Evolutionary conservation across 352 stramenopile species (phyloP), one percentile per base, ranked within the genome.

Genomic region (Phytophthora fragariaefolia): DNA sequence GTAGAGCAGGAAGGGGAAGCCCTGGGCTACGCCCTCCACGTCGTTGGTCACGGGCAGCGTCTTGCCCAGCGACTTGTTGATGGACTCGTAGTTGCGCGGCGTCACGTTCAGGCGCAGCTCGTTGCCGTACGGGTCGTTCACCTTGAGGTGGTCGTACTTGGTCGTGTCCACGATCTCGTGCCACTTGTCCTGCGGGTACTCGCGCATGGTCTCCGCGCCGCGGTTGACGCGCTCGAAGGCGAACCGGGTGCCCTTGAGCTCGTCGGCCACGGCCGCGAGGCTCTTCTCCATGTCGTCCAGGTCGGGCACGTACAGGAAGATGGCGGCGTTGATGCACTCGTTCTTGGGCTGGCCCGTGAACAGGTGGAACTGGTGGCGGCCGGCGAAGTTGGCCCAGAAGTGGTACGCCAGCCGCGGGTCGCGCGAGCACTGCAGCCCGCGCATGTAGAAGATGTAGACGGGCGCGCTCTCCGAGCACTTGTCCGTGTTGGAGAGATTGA

Each of bases 361-460:
- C 24, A 91, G 56, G 55, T 91, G 83, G 63, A 91, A 91, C 69
- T 91, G 83, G 66, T 88, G 83, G 60, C 82, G 79, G 9, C 58
- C 68, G 0, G 77, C 83, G 30, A 78, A 89, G 51, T 91, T 91
- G 57, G 80, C 82, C 76, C 82, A 89, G 55, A 90, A 87, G 61
- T 90, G 80, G 63, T 85, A 89, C n/a, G 72, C 61, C 20, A 91
- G 70, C 13, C 83, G 80, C 38, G 83, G 79, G 60, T 91, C 83
- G 12, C 80, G 80, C 57, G 83, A 76, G 75, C 83, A 91, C 51
- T 78, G 76, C 23, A 91, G 69, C 0, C 80, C 81, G 51, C 79
- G 71, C 64, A 91, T 84, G 68, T 87, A 91, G 69, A 90, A 91
- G 45, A 82, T 73, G 62, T 75, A 84, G 12, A 36, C 70, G 9